Percentiles rank a stretch among this genome's conserved stretches.
phyloP scores from a whole-genome alignment of 2,329 filamentous ascomycete species.

The Sporothrix humicola region DNA sequence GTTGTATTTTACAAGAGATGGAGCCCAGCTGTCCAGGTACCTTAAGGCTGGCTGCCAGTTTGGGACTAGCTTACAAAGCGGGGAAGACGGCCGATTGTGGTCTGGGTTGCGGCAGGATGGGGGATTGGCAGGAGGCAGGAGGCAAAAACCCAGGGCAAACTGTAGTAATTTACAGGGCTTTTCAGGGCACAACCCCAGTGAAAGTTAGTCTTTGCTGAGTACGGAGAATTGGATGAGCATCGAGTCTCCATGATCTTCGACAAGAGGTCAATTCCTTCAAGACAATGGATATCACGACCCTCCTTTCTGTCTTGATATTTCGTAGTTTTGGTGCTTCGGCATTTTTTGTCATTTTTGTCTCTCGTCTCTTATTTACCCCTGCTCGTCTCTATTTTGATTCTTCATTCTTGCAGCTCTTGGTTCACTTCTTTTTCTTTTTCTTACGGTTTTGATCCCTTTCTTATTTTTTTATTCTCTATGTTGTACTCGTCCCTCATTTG shows the following conservation, averaged over 20 bases:
- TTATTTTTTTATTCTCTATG: not conserved
- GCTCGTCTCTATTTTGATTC: not conserved
- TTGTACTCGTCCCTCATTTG: too few relatives aligned
- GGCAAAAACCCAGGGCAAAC: not conserved
- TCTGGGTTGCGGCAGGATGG: slow-evolving; percentile 9
- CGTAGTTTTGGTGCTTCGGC: not conserved
- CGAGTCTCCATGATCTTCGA: not conserved
- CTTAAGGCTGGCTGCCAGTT: slow-evolving; percentile 14
- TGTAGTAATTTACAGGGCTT: not conserved
- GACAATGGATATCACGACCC: not conserved
- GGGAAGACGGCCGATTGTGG: not conserved
- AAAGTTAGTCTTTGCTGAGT: not conserved
- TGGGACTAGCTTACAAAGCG: not conserved
- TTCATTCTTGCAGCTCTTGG: not conserved
- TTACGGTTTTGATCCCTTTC: not conserved
- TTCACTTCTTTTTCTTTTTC: not conserved
- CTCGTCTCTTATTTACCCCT: not conserved
- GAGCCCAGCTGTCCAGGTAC: not conserved
- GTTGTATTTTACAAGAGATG: not conserved
- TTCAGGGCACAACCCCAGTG: not conserved
- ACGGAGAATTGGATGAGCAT: not conserved
- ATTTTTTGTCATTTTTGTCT: not conserved
- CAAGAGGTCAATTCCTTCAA: not conserved
- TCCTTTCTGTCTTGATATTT: not conserved
- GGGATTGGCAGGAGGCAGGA: slow-evolving; percentile 14